Evolutionary conservation across 768 basidiomycete species (phyloP).

Genomic region (Tulasnella sp.): DNA sequence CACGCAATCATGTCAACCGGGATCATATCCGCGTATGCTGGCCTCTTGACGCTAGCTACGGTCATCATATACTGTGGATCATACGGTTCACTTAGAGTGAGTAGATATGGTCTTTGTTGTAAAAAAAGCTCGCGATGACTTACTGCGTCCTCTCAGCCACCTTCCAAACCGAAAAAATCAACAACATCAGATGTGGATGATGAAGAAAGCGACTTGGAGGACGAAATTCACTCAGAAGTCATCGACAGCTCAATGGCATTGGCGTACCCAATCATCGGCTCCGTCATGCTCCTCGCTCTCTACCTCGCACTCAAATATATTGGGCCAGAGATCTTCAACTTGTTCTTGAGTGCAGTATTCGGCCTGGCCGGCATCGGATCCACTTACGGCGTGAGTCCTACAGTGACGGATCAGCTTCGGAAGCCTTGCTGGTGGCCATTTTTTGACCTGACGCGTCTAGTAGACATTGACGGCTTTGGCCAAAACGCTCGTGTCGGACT

Average conservation of each 20-base stretch:
- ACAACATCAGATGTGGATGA: constrained; percentile 11
- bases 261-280: constrained; percentile 38
- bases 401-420: background rate
- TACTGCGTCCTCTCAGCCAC: background rate
- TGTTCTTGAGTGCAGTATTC: constrained; percentile 6
- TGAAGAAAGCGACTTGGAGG: constrained; percentile 34
- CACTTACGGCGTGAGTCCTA: constrained; percentile 7
- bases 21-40: constrained; percentile 41
- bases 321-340: constrained; percentile 31
- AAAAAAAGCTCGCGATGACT: background rate
- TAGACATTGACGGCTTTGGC: background rate
- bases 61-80: constrained; percentile 61
- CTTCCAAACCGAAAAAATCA: background rate
- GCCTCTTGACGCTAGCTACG: constrained; percentile 52
- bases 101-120: constrained; percentile 23
- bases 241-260: constrained; percentile 28
- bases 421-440: background rate
- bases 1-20: background rate
- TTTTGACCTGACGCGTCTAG: background rate
- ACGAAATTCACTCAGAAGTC: constrained; percentile 45
- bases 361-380: background rate
- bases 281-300: constrained; percentile 52
- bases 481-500: background rate
- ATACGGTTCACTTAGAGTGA: constrained; percentile 53
- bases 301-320: constrained; percentile 63